Evolutionary conservation across 257 asterid species (phyloP).

Genomic region (Solanum sejunctum): DNA sequence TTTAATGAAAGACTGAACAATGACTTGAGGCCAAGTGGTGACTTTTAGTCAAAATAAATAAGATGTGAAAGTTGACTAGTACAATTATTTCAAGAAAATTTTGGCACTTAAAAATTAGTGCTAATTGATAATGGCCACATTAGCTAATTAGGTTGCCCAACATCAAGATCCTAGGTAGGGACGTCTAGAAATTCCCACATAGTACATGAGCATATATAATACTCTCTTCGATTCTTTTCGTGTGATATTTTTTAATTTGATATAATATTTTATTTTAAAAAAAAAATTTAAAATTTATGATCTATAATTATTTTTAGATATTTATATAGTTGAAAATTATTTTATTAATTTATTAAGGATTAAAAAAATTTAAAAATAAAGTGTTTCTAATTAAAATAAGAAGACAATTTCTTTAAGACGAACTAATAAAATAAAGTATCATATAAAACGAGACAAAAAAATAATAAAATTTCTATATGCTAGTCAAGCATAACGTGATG

Average conservation of each 20-base stretch:
- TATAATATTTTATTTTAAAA: no score
- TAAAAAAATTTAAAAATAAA: no score
- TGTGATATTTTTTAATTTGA: no score
- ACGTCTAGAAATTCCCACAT: background rate
- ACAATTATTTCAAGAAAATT: background rate
- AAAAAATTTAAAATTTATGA: no score
- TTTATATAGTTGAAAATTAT: no score
- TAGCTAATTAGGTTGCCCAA: background rate
- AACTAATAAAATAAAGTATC: no score
- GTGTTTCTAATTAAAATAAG: no score
- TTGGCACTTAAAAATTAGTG: background rate
- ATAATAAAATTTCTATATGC: background rate
- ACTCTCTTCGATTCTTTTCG: no score
- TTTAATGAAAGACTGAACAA: background rate
- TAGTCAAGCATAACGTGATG: background rate
- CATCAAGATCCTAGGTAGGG: background rate
- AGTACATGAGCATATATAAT: background rate
- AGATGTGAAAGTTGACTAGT: background rate
- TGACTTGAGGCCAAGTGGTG: background rate
- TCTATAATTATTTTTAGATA: no score
- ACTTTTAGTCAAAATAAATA: background rate
- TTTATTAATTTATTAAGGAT: no score
- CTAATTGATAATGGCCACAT: background rate
- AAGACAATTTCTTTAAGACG: no score
- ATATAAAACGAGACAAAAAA: fast-evolving